Base-by-base conservation (phyloP, 2,329 filamentous ascomycete species). In the Colletotrichum acutatum region DNA sequence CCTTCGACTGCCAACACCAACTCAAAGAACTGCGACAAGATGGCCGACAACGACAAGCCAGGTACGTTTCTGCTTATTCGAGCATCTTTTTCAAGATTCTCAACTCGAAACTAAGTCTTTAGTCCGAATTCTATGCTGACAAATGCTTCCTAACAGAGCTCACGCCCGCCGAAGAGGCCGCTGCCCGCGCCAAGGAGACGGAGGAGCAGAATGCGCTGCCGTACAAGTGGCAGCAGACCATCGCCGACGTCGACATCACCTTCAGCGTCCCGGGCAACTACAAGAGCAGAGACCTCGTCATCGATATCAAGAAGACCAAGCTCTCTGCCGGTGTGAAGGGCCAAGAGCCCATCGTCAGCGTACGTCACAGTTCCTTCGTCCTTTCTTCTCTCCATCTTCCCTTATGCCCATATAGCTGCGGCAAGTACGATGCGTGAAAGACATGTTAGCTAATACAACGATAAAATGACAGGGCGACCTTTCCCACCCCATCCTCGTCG, bases 211-310 rank as follows among this genome's bases (percentile, higher is more conserved):
- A 92, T 54, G 90, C 92, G 28, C 91, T 99, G 54, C 97, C 97
- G 0, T 99, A 99, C 91, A 97, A 97, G 86, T 99, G 97, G 97
- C 93, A 90, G 12, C 97, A 99, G 85, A 95, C 93, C 28, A 98
- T 99, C 81, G 89, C 88, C 77, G 97, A 98, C 80, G 86, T 98
- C 74, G 94, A 98, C 80, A 85, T 98, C 78, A 92, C 89, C 63
- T 89, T 97, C 72, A 86, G 89, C 32, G 91, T 99, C 0, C 93
- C 96, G 0, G 93, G 89, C 28, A 97, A 95, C 82, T 86, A 96
- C 77, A 97, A 97, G 84, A 94, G 91, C 52, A 90, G 89, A 77
- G 97, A 99, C 81, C 85, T 99, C 46, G 90, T 93, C 71, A 91
- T 99, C 69, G 91, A 94, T 69, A 89, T 99, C 81, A 94, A 93